Evolutionary conservation across 2,329 filamentous ascomycete genomes (phyloP), one percentile per base, ranked within the genome.

Genomic region (Rasamsonia emersonii): DNA sequence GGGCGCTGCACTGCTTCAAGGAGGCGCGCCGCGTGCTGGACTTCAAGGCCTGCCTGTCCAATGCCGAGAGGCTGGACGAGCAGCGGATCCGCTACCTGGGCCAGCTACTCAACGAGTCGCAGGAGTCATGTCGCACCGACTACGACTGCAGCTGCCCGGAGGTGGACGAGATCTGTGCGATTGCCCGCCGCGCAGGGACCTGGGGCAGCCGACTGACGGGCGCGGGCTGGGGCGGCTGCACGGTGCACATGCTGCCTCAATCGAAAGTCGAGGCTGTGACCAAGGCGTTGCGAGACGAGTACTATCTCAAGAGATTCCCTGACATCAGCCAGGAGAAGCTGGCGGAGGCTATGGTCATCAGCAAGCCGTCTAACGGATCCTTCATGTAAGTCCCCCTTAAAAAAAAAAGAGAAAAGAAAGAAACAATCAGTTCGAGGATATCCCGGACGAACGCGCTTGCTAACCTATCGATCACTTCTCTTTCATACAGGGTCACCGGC

Each of bases 191-290:
- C 10, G 83, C 83, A 1, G 91, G 91, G 2, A 77, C 83, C 11
- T 86, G 86, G 54, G 91, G 89, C 17, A 86, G 82, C 46, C 70
- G 89, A 16, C 64, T 95, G 46, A 96, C 89, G 0, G 91, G 91
- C 23, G 91, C 91, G 1, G 91, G 91, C 3, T 98, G 91, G 91
- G 91, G 91, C 40, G 91, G 91, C 2, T 96, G 91, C 64, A 91
- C 77, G 39, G 89, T 98, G 36, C 91, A 98, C 63, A 71, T 98
- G 36, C 82, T 96, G 32, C 82, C 89, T 0, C 82, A 77, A 36
- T 74, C 86, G 49, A 89, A 82, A 59, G 82, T 95, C 1, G 77
- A 80, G 4, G 74, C 67, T 16, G 83, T 98, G 14, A 85, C 75
- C 56, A 69, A 74, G 49, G 84, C 84, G 4, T 77, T 91, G 72